Evolutionary conservation across 1,139 yeast genomes (phyloP).

Genomic region (Geotrichum armillariae): DNA sequence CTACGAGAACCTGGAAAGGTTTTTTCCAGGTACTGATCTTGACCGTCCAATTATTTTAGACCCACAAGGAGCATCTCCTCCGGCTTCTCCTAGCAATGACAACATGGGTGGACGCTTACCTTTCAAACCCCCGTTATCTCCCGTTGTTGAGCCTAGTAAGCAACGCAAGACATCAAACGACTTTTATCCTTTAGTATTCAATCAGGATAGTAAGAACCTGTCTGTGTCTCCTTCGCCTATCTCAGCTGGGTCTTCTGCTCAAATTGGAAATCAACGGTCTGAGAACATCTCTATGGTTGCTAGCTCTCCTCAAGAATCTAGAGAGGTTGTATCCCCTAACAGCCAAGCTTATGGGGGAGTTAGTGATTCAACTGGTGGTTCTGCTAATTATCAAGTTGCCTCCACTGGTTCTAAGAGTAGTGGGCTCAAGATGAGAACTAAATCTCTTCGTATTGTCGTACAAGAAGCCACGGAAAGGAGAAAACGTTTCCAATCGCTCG

Average conservation of each 20-base stretch:
- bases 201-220: constrained; percentile 9
- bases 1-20: constrained; percentile 84
- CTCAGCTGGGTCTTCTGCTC: not conserved
- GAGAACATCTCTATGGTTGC: not conserved
- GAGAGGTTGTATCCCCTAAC: not conserved
- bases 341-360: not conserved
- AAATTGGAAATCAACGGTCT: not conserved
- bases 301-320: not conserved
- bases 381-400: not conserved
- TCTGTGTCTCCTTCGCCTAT: constrained; percentile 4
- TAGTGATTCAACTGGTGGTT: constrained; percentile 4
- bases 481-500: constrained; percentile 40
- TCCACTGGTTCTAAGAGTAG: constrained; percentile 5
- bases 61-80: constrained; percentile 48
- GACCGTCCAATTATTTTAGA: constrained; percentile 91
- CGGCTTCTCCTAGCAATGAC: constrained; percentile 50
- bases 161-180: not conserved
- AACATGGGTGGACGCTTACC: constrained; percentile 11
- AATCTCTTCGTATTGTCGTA: constrained; percentile 89
- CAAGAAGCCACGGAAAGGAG: constrained; percentile 78
- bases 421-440: constrained; percentile 46
- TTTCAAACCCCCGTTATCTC: constrained; percentile 28
- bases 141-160: constrained; percentile 30
- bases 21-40: constrained; percentile 89
- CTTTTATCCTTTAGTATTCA: no score